phyloP scores from a whole-genome alignment of 2,329 filamentous ascomycete species.

The Dothideomycetes sp. region DNA sequence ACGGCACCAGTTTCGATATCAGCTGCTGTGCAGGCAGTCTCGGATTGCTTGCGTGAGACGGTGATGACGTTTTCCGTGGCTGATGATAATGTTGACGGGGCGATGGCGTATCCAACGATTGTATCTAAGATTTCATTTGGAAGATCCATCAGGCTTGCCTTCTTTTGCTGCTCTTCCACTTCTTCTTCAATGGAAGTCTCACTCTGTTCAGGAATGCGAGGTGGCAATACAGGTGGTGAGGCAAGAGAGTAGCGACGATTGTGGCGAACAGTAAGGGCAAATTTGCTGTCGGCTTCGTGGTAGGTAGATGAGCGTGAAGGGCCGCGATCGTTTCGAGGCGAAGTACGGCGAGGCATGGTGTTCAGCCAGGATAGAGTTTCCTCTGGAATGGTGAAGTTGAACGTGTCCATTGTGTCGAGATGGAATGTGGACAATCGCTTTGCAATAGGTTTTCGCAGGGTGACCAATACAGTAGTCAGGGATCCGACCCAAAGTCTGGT shows the following conservation, averaged over 20 bases:
- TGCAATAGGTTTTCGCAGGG: no score
- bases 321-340: conserved; percentile 1
- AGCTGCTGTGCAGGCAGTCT: not conserved
- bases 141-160: conserved; percentile 6
- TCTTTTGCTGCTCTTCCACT: not conserved
- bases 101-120: conserved; percentile 4
- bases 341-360: not conserved
- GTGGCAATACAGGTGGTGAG: not conserved
- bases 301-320: not conserved
- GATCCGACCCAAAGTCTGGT: no score
- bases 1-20: conserved; percentile 1
- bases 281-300: not conserved
- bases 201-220: not conserved
- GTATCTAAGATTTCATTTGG: conserved; percentile 10
- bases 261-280: not conserved
- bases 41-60: not conserved
- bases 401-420: not conserved
- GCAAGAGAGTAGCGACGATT: not conserved
- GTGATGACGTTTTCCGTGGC: conserved; percentile 2
- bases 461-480: no score
- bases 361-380: not conserved
- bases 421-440: no score
- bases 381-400: not conserved
- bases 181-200: not conserved
- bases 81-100: conserved; percentile 6